Conservation (phyloP, 2,329 filamentous ascomycete species). For the Ascochyta clinopodiicola region DNA sequence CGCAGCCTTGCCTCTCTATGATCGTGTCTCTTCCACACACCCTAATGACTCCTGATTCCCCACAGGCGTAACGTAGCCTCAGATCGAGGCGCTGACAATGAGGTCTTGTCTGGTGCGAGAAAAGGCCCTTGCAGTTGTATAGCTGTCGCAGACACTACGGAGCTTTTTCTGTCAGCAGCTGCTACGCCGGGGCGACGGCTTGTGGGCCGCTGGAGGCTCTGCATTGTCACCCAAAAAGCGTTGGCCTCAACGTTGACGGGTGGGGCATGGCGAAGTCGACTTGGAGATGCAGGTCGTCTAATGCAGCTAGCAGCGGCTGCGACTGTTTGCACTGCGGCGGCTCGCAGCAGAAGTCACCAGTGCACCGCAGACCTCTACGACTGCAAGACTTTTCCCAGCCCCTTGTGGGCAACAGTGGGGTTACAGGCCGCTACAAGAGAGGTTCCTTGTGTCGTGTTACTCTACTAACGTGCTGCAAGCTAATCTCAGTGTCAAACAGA, state of each 20-base stretch:
- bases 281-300: slow-evolving; percentile 23
- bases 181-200: slow-evolving; percentile 21
- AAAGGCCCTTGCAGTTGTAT: slow-evolving; percentile 37
- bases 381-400: slow-evolving; percentile 30
- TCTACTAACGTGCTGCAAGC: slow-evolving; percentile 38
- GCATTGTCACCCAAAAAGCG: slow-evolving; percentile 22
- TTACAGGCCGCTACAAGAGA: slow-evolving; percentile 31
- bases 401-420: slow-evolving; percentile 19
- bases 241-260: slow-evolving; percentile 16
- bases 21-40: not conserved
- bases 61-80: slow-evolving; percentile 23
- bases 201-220: slow-evolving; percentile 21
- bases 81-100: not conserved
- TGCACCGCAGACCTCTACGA: slow-evolving; percentile 27
- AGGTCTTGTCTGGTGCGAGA: slow-evolving; percentile 19
- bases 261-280: slow-evolving; percentile 20
- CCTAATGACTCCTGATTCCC: slow-evolving; percentile 19
- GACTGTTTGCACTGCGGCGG: slow-evolving; percentile 29
- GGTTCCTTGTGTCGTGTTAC: slow-evolving; percentile 41
- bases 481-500: slow-evolving; percentile 41
- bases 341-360: slow-evolving; percentile 35
- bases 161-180: slow-evolving; percentile 11
- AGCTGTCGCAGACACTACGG: slow-evolving; percentile 22
- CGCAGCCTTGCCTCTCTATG: slow-evolving; percentile 2
- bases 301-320: slow-evolving; percentile 28